Percentiles rank a stretch among this genome's conserved stretches.
Conservation (phyloP, 176 grass and related monocot genomes). For the Carex pumila region DNA sequence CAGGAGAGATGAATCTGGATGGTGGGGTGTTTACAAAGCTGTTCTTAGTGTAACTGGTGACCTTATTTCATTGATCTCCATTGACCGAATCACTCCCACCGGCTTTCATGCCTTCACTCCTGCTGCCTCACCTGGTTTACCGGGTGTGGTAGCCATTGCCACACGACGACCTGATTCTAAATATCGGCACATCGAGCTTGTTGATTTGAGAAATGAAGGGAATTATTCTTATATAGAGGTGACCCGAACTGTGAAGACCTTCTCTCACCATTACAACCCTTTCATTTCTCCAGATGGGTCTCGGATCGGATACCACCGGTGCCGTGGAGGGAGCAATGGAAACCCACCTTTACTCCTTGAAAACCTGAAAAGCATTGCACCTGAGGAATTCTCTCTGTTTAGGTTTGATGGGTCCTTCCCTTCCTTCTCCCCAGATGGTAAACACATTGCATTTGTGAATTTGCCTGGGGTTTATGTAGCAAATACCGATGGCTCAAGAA, state of each 20-base stretch:
- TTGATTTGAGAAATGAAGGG: slow-evolving; percentile 26
- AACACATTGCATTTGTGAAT: slow-evolving; percentile 53
- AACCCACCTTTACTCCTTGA: slow-evolving; percentile 65
- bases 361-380: slow-evolving; percentile 42
- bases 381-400: slow-evolving; percentile 65
- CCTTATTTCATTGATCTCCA: slow-evolving; percentile 14
- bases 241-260: slow-evolving; percentile 40
- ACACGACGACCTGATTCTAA: slow-evolving; percentile 47
- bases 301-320: slow-evolving; percentile 71
- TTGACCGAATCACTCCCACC: slow-evolving; percentile 45
- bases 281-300: slow-evolving; percentile 66
- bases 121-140: slow-evolving; percentile 49
- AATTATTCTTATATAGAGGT: slow-evolving; percentile 47
- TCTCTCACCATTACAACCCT: slow-evolving; percentile 69
- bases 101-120: slow-evolving; percentile 93
- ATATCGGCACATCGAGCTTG: slow-evolving; percentile 84
- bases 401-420: slow-evolving; percentile 79
- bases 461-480: slow-evolving; percentile 73
- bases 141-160: slow-evolving; percentile 57
- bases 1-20: slow-evolving; percentile 53
- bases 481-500: slow-evolving; percentile 63
- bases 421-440: slow-evolving; percentile 84
- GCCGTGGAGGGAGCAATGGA: slow-evolving; percentile 59
- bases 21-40: slow-evolving; percentile 75
- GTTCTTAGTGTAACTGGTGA: slow-evolving; percentile 14